Conservation (phyloP, 805 yeast species). For the Huiozyma sinensis region DNA sequence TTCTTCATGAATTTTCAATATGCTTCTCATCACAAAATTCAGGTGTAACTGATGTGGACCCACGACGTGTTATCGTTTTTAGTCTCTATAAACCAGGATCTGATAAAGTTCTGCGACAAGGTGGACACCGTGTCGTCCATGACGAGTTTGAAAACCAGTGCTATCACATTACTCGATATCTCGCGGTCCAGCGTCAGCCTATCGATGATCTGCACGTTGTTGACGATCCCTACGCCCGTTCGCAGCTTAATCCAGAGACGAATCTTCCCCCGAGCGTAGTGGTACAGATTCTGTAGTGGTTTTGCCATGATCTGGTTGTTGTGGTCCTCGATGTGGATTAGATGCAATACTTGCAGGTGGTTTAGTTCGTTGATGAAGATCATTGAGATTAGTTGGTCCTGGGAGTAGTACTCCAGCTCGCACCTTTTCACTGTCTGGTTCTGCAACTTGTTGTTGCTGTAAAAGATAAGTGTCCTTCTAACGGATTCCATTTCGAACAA, state of each 20-base stretch:
- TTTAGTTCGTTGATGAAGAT: constrained; percentile 3
- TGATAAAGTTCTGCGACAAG: background rate
- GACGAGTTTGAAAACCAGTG: background rate
- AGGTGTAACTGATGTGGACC: background rate
- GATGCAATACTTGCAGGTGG: background rate
- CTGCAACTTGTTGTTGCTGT: too few species aligned
- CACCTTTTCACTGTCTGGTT: too few species aligned
- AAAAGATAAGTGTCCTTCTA: too few species aligned
- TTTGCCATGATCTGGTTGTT: background rate
- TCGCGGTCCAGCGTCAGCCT: constrained; percentile 5
- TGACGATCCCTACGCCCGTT: constrained; percentile 8
- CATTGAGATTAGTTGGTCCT: background rate
- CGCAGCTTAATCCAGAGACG: constrained; percentile 8
- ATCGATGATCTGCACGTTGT: constrained; percentile 4
- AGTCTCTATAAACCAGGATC: constrained; percentile 16
- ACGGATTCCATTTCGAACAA: too few species aligned
- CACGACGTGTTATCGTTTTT: constrained; percentile 6
- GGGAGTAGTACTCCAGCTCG: too few species aligned
- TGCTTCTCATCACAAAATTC: too few species aligned
- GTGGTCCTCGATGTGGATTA: background rate
- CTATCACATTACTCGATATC: constrained; percentile 1
- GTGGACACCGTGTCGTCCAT: background rate
- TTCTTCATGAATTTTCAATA: background rate
- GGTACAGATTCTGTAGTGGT: constrained; percentile 1
- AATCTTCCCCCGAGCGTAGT: constrained; percentile 7